Base-by-base conservation (phyloP, 345 rosid species). In the Salix exigua region DNA sequence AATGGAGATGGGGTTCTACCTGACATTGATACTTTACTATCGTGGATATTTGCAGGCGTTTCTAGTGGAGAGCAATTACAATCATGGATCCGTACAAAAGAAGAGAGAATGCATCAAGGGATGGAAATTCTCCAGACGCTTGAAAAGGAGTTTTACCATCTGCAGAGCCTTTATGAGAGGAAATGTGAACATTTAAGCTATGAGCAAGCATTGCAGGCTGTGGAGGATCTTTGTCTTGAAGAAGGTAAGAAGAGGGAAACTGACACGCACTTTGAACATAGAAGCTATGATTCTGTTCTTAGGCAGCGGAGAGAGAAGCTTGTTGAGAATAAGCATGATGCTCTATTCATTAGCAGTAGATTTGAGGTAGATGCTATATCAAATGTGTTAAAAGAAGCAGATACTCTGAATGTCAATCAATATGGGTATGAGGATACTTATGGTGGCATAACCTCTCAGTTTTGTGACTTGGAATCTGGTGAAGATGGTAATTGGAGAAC, bases 1-100 rank as follows among this genome's bases (percentile, higher is more conserved):
- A 31, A 69, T 79, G 87, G 81, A 68, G 78, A 83, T 78, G 77
- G 76, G 71, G 80, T 44, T 81, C 58, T 77, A 69, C 81, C 78
- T 72, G 83, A 85, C 81, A 80, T 73, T 51, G 92, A 91, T 82
- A 66, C 86, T 44, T 76, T 96, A 61, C 83, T 96, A 68, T 89
- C 97, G 48, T 92, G 99, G 99, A 89, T 93, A 79, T 96, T 93
- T 87, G 79, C 89, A 11, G 95, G 91, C 79, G 87, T 88, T 77
- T 85, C 96, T 11, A 81, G 98, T 71, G 88, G 74, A 76, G 96
- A 92, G 78, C 89, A 87, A 73, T 80, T 86, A 86, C 83, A 82
- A 65, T 86, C 81, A 14, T 96, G 99, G 99, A 85, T 80, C 74
- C 91, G 75, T 60, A 70, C 75, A 44, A 89, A 84, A 84, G 97